Evolutionary conservation across 2,329 filamentous ascomycete genomes (phyloP), one percentile per base, ranked within the genome.

Genomic region (Colletotrichum siamense): DNA sequence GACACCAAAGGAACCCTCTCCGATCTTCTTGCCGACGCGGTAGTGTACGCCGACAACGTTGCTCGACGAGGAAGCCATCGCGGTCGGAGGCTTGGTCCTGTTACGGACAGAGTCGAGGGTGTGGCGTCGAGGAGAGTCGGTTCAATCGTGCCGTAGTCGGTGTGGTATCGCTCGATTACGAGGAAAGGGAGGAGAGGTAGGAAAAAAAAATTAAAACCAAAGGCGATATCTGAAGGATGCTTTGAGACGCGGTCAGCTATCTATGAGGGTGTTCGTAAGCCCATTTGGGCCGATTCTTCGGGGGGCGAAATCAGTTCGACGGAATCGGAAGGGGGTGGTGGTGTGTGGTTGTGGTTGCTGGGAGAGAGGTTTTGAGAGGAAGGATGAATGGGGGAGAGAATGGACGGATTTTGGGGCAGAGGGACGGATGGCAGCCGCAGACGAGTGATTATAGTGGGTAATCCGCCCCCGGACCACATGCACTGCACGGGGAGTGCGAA

Each of bases 21-120:
- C 97, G 81, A 99, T 99, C 90, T 99, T 99, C 92, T 99, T 99
- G 82, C 97, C 97, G 80, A 99, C 97, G 80, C 97, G 92, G 87
- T 99, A 99, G 89, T 99, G 97, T 80, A 99, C 97, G 84, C 97
- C 97, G 83, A 99, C 97, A 81, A 99, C 97, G 87, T 99, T 99
- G 78, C 96, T 98, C 79, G 95, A 97, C 77, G 94, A 95, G 79
- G 95, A 96, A 75, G 95, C 93, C 95, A 97, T 97, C 84, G 82
- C 84, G 84, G 80, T 77, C 78, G 73, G 26, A 59, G 73, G 52
- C 39, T 59, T 18, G 36, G 73, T 74, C 76, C 77, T 78, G 22
- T 81, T 80, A 80, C 79, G 80, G 80, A 79, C 71, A 64, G 49
- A 63, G 59, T 73, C 73, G 69, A 72, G 52, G 34, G n/a, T 16